Base-by-base conservation (phyloP, 2,329 filamentous ascomycete species). In the Uncinocarpus reesii region DNA sequence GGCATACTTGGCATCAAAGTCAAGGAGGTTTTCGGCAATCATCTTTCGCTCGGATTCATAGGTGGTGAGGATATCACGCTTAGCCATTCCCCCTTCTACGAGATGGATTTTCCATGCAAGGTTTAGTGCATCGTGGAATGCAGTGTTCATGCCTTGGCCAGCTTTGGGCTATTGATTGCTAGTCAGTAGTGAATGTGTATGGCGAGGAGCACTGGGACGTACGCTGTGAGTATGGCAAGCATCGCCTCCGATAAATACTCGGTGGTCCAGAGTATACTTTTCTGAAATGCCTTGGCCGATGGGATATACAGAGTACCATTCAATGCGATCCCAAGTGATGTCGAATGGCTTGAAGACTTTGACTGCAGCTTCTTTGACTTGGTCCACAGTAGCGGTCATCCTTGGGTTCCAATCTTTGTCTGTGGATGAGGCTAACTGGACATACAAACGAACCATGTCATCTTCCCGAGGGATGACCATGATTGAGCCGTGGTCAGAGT, bases 31-130 rank as follows among this genome's bases (percentile, higher is more conserved):
- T 66, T 95, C 84, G 4, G 90, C 90, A 35, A 93, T 83, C 49
- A 83, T 75, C 62, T 86, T 89, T 49, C 89, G 82, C 67, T 95
- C 89, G 2, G 76, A 74, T 68, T 95, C 86, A 64, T 95, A 96
- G 0, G 89, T 92, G 53, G 81, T 78, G 43, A 96, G 76, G 15
- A 92, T 74, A 2, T 78, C 77, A 52, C 85, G 82, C 24, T 80
- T 70, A 1, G 87, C 86, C 56, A 94, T 86, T 10, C 87, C 87
- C 21, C 76, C 75, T 62, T 95, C 88, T 7, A 95, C 90, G 29
- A 85, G 81, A 62, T 95, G 89, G 44, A 95, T 85, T 71, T 96
- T 96, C 89, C 89, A 96, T 6, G 89, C 89, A 34, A 96, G 73
- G 65, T 95, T 96, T 52, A 87, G 78, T 0, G 87, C 87, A 58